Evolutionary conservation across 768 basidiomycete genomes (phyloP).

Genomic region (Amanita polypyramis): DNA sequence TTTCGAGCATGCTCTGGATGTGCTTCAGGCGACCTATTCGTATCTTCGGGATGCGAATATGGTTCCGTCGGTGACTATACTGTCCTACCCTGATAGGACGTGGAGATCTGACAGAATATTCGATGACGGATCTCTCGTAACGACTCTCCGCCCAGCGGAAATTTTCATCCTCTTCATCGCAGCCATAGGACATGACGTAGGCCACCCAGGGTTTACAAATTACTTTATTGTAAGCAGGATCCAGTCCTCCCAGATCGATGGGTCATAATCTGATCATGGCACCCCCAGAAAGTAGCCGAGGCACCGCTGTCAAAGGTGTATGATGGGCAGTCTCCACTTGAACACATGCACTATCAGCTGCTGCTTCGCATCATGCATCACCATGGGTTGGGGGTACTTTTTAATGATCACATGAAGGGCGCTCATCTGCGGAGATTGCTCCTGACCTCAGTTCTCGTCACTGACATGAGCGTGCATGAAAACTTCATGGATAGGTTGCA

Average conservation of each 20-base stretch:
- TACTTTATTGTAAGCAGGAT: conserved; percentile 71
- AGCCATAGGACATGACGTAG: conserved; percentile 96
- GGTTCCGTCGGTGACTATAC: conserved; percentile 66
- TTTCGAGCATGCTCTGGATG: conserved; percentile 94
- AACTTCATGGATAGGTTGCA: conserved; percentile 70
- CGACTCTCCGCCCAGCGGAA: conserved; percentile 54
- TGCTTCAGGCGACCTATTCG: conserved; percentile 84
- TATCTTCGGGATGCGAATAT: conserved; percentile 73
- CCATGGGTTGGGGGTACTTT: conserved; percentile 61
- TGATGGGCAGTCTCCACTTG: conserved; percentile 82
- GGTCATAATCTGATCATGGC: conserved; percentile 6
- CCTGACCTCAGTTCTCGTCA: conserved; percentile 77
- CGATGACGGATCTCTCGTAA: conserved; percentile 28
- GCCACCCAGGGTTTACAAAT: conserved; percentile 92
- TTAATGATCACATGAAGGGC: conserved; percentile 44
- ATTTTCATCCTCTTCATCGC: conserved; percentile 81
- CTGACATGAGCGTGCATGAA: conserved; percentile 89
- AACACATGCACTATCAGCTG: conserved; percentile 84
- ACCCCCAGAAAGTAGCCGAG: conserved; percentile 78
- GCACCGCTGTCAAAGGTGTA: conserved; percentile 84
- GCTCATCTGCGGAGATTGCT: conserved; percentile 59
- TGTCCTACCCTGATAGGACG: conserved; percentile 40
- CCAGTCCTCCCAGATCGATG: background rate
- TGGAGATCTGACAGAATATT: conserved; percentile 28
- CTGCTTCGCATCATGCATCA: conserved; percentile 71